phyloP scores from a whole-genome alignment of 129 eudicot species.

The Cynara cardunculus region DNA sequence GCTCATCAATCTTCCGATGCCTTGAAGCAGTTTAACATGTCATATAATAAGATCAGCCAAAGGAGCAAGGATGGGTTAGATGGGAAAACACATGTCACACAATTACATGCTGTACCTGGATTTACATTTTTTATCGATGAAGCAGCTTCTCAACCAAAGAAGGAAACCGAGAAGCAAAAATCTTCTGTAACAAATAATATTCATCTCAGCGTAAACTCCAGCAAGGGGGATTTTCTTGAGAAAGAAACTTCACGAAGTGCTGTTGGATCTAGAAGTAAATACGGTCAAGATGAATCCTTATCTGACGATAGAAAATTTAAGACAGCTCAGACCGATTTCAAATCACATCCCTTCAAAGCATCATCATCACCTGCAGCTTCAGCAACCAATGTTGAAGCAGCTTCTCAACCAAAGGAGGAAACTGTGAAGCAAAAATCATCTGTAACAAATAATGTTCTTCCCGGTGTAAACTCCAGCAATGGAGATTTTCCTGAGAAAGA shows the following conservation, averaged over 20 bases:
- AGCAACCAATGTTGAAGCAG: constrained; percentile 22
- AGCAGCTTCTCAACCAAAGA: constrained; percentile 38
- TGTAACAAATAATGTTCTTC: constrained; percentile 23
- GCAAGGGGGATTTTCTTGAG: constrained; percentile 26
- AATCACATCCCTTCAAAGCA: constrained; percentile 37
- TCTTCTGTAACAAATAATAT: constrained; percentile 25
- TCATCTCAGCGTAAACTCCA: constrained; percentile 26
- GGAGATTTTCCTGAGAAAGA: constrained; percentile 22
- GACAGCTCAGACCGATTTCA: constrained; percentile 23
- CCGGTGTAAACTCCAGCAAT: constrained; percentile 32
- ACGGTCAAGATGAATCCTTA: constrained; percentile 32
- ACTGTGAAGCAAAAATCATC: constrained; percentile 19
- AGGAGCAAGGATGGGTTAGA: constrained; percentile 46
- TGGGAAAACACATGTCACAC: constrained; percentile 64
- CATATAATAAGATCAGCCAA: constrained; percentile 60
- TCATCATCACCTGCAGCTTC: not conserved
- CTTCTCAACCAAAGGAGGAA: constrained; percentile 37
- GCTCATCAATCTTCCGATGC: constrained; percentile 43
- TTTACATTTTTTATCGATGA: constrained; percentile 69
- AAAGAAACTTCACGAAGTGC: constrained; percentile 28
- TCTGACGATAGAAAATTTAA: constrained; percentile 29
- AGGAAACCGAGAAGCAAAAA: constrained; percentile 30
- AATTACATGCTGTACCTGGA: constrained; percentile 68
- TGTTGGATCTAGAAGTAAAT: constrained; percentile 35
- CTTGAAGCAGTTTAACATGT: constrained; percentile 59